Conservation (phyloP, 108 stramenopile genomes). For the Cylindrotheca closterium region DNA sequence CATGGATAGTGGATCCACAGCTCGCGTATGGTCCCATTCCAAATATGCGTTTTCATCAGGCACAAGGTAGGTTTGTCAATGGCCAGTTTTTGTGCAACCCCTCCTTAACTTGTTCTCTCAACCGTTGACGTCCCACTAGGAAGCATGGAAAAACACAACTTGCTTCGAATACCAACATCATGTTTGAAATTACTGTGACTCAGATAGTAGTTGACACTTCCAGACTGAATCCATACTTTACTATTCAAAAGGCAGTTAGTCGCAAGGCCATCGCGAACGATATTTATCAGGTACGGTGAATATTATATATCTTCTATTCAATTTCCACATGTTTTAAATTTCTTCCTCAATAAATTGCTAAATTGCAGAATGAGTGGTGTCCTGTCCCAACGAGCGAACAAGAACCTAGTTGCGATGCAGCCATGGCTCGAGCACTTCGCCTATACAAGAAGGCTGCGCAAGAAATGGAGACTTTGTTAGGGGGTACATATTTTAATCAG, state of each 20-base stretch:
- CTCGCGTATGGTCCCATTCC: slow-evolving; percentile 45
- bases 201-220: slow-evolving; percentile 39
- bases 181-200: slow-evolving; percentile 36
- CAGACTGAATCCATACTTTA: slow-evolving; percentile 47
- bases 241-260: slow-evolving; percentile 37
- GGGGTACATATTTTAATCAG: slow-evolving; percentile 31
- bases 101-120: background rate
- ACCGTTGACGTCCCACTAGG: too few relatives aligned
- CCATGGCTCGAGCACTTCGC: slow-evolving; percentile 32
- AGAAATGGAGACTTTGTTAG: slow-evolving; percentile 26
- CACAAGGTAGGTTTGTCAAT: slow-evolving; percentile 12
- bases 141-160: slow-evolving; percentile 15
- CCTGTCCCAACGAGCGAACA: slow-evolving; percentile 4
- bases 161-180: slow-evolving; percentile 46
- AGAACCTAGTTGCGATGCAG: slow-evolving; percentile 17
- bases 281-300: slow-evolving; percentile 38
- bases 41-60: slow-evolving; percentile 54
- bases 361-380: slow-evolving; percentile 34
- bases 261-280: slow-evolving; percentile 60
- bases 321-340: background rate
- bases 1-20: slow-evolving; percentile 43
- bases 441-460: slow-evolving; percentile 32
- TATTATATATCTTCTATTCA: background rate
- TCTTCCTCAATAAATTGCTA: too few relatives aligned
- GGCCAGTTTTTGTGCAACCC: background rate